These are phyloP conservation scores for Malania oleifera DNA, from an alignment of 164 flowering plant species.

Conservation along the genomic window DNA sequence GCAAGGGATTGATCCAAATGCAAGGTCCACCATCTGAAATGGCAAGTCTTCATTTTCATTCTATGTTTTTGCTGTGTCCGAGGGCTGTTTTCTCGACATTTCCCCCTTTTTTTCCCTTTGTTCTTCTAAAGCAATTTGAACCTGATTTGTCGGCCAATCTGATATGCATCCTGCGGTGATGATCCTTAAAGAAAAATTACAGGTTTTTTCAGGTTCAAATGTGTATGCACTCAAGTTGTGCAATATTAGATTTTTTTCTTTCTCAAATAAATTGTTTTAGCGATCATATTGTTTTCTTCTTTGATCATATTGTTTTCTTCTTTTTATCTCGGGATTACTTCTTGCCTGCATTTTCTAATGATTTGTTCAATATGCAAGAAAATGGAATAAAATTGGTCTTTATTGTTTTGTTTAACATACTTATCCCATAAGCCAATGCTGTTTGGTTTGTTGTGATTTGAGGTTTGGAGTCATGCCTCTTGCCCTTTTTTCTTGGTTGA, in stretches of 20 bases:
- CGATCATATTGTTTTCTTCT: too few species aligned
- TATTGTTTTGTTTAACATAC: too few species aligned
- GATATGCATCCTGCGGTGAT: background rate
- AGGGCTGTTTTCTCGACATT: slow-evolving; percentile 6
- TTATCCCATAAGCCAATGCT: too few species aligned
- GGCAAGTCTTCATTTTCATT: background rate
- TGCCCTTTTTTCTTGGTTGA: too few species aligned
- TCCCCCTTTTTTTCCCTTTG: background rate
- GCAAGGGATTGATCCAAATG: slow-evolving; percentile 22
- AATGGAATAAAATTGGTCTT: too few species aligned
- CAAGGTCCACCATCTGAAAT: slow-evolving; percentile 10
- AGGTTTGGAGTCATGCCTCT: too few species aligned
- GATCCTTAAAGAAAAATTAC: background rate
- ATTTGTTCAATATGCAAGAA: too few species aligned
- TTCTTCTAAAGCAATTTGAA: background rate
- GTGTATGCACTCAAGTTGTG: slow-evolving; percentile 6
- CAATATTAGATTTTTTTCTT: background rate
- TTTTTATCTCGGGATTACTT: too few species aligned
- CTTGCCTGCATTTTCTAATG: too few species aligned
- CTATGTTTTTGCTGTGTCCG: slow-evolving; percentile 14
- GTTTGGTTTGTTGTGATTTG: too few species aligned
- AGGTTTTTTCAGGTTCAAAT: background rate
- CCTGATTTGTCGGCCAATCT: background rate
- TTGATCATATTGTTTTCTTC: too few species aligned
- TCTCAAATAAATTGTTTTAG: too few species aligned